phyloP scores from a whole-genome alignment of 352 stramenopile genomes.

The Globisporangium abappressorium region DNA sequence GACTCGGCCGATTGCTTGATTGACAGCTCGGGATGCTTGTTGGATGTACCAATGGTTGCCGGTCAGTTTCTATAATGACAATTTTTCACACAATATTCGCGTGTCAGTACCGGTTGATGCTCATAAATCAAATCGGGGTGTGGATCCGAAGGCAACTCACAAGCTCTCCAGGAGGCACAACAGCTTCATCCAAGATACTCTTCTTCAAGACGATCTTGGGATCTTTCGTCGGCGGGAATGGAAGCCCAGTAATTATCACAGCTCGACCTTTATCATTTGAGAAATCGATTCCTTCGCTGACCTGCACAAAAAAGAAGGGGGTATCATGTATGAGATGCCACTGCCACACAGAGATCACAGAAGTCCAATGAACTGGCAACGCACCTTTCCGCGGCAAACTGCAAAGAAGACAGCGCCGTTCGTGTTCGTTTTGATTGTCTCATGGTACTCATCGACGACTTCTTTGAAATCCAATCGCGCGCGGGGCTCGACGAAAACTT shows the following conservation, averaged over 20 bases:
- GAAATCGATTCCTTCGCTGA: slow-evolving; percentile 99
- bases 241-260: slow-evolving; percentile 99
- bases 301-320: slow-evolving; percentile 33
- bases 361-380: background rate
- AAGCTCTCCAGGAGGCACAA: slow-evolving; percentile 56
- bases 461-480: slow-evolving; percentile 71
- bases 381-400: slow-evolving; percentile 96
- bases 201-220: slow-evolving; percentile 98
- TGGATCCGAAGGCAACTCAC: slow-evolving; percentile 24
- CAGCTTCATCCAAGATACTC: slow-evolving; percentile 91
- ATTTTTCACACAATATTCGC: background rate
- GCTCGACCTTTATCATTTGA: slow-evolving; percentile 95
- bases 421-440: slow-evolving; percentile 61
- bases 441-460: slow-evolving; percentile 79
- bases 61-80: slow-evolving; percentile 66
- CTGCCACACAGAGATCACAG: background rate
- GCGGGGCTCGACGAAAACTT: slow-evolving; percentile 76
- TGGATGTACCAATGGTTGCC: slow-evolving; percentile 99
- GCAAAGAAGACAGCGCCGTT: slow-evolving; percentile 96
- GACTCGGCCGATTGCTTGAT: slow-evolving; percentile 98
- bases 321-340: background rate
- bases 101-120: background rate
- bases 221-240: slow-evolving; percentile 97
- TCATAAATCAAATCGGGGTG: background rate
- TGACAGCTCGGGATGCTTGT: slow-evolving; percentile 96